These are phyloP conservation scores for Oryza coarctata DNA, from an alignment of 176 grass and related monocot genomes.

Conservation along the genomic window DNA sequence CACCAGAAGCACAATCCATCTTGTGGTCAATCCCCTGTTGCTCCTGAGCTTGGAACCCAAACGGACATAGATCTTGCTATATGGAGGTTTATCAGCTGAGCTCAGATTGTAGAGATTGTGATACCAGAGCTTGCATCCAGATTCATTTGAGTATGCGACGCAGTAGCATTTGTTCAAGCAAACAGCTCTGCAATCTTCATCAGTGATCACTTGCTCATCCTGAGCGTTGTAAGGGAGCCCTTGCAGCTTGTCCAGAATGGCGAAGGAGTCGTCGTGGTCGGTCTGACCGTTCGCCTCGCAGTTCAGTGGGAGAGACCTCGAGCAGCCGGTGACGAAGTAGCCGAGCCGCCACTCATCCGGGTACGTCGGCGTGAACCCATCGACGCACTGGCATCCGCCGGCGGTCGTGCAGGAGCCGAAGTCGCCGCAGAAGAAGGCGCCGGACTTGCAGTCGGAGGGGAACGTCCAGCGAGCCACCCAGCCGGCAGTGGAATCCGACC, in stretches of 20 bases:
- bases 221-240: constrained; percentile 37
- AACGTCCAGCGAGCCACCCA: constrained; percentile 41
- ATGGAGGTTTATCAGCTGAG: constrained; percentile 6
- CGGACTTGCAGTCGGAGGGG: constrained; percentile 42
- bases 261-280: constrained; percentile 28
- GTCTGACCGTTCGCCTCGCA: constrained; percentile 18
- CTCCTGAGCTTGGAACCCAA: constrained; percentile 22
- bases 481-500: constrained; percentile 17
- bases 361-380: constrained; percentile 37
- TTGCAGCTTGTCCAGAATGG: constrained; percentile 16
- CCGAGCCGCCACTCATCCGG: constrained; percentile 22
- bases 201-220: constrained; percentile 5
- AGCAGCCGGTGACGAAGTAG: constrained; percentile 42
- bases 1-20: neutral
- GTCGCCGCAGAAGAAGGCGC: constrained; percentile 43
- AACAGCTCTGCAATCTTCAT: constrained; percentile 34
- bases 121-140: constrained; percentile 43
- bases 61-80: constrained; percentile 21
- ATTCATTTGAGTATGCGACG: constrained; percentile 29
- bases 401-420: constrained; percentile 32
- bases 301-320: constrained; percentile 40
- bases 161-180: constrained; percentile 52
- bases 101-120: constrained; percentile 31
- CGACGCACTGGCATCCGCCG: constrained; percentile 25
- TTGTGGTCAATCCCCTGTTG: constrained; percentile 14